Base-by-base conservation (phyloP, 441 rosid species). In the Arabidopsis hybrid region DNA sequence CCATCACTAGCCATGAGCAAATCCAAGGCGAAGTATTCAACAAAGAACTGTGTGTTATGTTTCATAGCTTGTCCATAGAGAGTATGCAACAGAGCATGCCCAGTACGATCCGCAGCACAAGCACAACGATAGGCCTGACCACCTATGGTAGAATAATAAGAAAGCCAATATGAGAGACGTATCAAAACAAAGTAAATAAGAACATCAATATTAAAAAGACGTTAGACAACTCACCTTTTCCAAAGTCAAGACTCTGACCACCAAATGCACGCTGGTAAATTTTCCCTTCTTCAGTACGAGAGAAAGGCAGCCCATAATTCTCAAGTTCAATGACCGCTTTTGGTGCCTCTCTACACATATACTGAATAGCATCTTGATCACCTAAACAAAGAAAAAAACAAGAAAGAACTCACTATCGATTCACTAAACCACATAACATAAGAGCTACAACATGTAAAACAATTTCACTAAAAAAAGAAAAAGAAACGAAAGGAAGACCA, bases 61-160 rank as follows among this genome's bases (percentile, higher is more conserved):
- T 85, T 95, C 99, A 92, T 95, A 47, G 99, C 97, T 85, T 95
- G 97, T 72, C 99, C 97, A 86, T 92, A 95, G 60, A 92, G 93
- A 56, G 97, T 92, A 78, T 95, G 99, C 86, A 95, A 76, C 57
- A 95, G 75, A 71, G 99, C 99, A 86, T 95, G 99, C 61, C 99
- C 97, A 55, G 97, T 95, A 65, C 99, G 74, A 74, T 95, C 99
- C 58, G 99, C 99, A 83, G 97, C 97, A 87, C 99, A 94, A 66
- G 99, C 99, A 83, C 99, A 94, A 46, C 97, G 99, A 70, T 94
- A 92, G 71, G 99, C 99, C 80, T 94, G 97, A 72, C 99, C 97
- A 80, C 99, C 99, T 94, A 64, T 72, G 57, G 18, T 75, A 76
- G 16, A 77, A 52, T 71, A 78, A 71, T 34, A 79, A 13, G 57